Percentiles rank a stretch among this genome's conserved stretches.
Evolutionary conservation across 208 protist species (phyloP).

Genomic region (Wallacemonas rigidus): DNA sequence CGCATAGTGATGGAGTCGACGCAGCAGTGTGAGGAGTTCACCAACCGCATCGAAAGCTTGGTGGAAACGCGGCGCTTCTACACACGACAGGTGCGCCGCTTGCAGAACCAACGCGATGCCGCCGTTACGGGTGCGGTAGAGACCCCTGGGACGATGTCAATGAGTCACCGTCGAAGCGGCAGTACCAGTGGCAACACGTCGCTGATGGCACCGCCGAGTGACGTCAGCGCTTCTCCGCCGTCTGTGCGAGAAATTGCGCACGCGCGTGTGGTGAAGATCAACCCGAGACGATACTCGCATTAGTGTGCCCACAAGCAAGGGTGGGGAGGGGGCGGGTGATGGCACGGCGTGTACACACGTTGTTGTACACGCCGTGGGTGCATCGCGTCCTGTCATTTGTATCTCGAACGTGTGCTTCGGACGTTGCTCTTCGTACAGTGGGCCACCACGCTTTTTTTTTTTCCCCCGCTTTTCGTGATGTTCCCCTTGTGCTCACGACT

Average conservation of each 20-base stretch:
- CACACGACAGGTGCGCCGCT: slow-evolving; percentile 52
- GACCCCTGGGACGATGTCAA: neutral
- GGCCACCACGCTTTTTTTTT: too few species aligned
- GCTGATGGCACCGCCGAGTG: neutral
- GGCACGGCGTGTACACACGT: too few species aligned
- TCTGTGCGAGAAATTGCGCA: slow-evolving; percentile 33
- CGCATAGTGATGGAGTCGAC: slow-evolving; percentile 47
- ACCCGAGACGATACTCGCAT: neutral
- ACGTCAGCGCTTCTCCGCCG: slow-evolving; percentile 4
- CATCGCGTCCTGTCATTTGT: too few species aligned
- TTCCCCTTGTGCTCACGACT: too few species aligned
- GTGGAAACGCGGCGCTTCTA: slow-evolving; percentile 65
- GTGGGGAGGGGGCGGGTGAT: too few species aligned
- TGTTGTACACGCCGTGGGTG: too few species aligned
- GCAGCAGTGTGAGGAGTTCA: slow-evolving; percentile 67
- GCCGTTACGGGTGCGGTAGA: slow-evolving; percentile 8
- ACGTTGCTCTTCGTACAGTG: too few species aligned
- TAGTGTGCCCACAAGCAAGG: neutral
- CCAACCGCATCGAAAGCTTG: slow-evolving; percentile 72
- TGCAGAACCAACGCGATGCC: slow-evolving; percentile 39
- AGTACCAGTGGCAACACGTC: neutral
- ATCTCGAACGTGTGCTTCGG: too few species aligned
- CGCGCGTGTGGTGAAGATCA: slow-evolving; percentile 9
- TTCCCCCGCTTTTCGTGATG: too few species aligned
- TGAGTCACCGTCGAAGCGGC: neutral